A percentile compares a stretch with the other conserved stretches of the same genome.
Conservation (phyloP, 208 protist genomes). For the Borovskyia barvae region DNA sequence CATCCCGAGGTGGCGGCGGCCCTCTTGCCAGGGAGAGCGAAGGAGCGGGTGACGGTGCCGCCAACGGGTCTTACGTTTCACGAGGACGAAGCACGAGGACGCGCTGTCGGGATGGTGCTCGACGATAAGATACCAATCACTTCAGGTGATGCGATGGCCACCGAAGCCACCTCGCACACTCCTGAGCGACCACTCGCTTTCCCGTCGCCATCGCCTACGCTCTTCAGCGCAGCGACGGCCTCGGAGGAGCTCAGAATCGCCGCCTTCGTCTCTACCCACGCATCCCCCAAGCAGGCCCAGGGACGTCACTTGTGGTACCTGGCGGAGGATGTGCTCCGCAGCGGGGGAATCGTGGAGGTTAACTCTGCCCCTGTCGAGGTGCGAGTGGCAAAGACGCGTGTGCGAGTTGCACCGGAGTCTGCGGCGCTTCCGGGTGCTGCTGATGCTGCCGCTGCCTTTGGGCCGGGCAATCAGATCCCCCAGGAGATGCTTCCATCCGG, state of each 20-base stretch:
- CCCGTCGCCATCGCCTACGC: too few relatives aligned
- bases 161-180: too few relatives aligned
- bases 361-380: slow-evolving; percentile 72
- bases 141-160: too few relatives aligned
- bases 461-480: too few relatives aligned
- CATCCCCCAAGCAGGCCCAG: slow-evolving; percentile 6
- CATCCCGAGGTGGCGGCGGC: slow-evolving; percentile 27
- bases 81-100: too few relatives aligned
- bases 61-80: not conserved
- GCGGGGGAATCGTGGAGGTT: slow-evolving; percentile 66
- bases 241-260: slow-evolving; percentile 1
- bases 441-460: too few relatives aligned
- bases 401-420: too few relatives aligned
- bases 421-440: not conserved
- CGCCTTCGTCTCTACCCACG: slow-evolving; percentile 9
- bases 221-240: not conserved
- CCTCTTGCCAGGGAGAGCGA: not conserved
- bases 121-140: too few relatives aligned
- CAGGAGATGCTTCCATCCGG: too few relatives aligned
- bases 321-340: slow-evolving; percentile 58
- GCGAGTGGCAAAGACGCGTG: not conserved
- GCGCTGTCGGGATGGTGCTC: too few relatives aligned
- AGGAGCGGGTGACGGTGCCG: not conserved
- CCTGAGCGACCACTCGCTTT: too few relatives aligned
- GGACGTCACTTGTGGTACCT: slow-evolving; percentile 55